Conservation (phyloP, 805 yeast species). For the Starmerella riodocensis region DNA sequence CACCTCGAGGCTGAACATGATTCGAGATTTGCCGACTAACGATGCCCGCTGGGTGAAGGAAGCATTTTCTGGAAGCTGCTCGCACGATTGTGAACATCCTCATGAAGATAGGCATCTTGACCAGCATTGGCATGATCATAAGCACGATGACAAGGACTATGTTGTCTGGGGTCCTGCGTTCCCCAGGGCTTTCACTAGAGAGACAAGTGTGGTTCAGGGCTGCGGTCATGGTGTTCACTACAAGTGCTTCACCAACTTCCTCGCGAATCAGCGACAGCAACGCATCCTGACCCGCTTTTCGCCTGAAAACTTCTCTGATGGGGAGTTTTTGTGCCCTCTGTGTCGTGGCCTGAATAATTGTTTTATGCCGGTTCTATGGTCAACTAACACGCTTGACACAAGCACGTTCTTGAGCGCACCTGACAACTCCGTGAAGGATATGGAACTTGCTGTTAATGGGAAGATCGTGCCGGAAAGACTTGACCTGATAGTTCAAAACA, state of each 20-base stretch:
- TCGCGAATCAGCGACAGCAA: conserved; percentile 26
- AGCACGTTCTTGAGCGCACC: conserved; percentile 5
- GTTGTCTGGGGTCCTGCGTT: conserved; percentile 57
- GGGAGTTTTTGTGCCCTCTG: conserved; percentile 77
- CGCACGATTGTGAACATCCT: conserved; percentile 16
- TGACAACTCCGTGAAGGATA: conserved; percentile 2
- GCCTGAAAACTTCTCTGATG: conserved; percentile 55
- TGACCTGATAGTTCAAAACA: not conserved
- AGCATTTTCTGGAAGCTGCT: conserved; percentile 19
- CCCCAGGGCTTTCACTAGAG: conserved; percentile 25
- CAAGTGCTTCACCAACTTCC: conserved; percentile 55
- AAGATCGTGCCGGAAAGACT: not conserved
- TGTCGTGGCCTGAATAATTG: conserved; percentile 79
- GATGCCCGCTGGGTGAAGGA: conserved; percentile 52
- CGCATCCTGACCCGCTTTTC: conserved; percentile 42
- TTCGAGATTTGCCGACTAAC: conserved; percentile 50
- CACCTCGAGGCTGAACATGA: conserved; percentile 27
- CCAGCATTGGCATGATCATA: conserved; percentile 11
- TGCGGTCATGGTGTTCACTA: conserved; percentile 95
- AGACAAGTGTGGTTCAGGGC: conserved; percentile 40
- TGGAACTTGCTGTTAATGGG: conserved; percentile 2
- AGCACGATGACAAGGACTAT: conserved; percentile 23
- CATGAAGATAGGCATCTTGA: conserved; percentile 17
- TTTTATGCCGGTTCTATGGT: conserved; percentile 65
- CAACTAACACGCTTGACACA: conserved; percentile 29